phyloP scores from a whole-genome alignment of 345 rosid genomes.

The Abelmoschus esculentus region DNA sequence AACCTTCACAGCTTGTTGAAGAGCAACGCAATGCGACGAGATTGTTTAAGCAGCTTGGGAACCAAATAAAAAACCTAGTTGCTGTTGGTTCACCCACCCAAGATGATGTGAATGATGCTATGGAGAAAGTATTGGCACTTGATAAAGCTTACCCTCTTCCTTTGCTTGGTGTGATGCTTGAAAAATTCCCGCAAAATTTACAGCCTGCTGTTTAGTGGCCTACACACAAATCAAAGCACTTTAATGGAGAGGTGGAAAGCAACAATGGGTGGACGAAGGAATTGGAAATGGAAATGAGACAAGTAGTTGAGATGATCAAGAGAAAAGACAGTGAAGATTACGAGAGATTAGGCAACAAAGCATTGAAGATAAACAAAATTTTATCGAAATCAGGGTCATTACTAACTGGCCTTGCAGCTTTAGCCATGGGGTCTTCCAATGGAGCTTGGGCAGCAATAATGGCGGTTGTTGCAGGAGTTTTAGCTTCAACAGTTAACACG shows the following conservation, averaged over 20 bases:
- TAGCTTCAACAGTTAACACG: conserved; percentile 33
- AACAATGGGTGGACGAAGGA: conserved; percentile 37
- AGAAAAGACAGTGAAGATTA: conserved; percentile 42
- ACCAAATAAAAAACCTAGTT: conserved; percentile 24
- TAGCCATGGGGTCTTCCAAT: conserved; percentile 19
- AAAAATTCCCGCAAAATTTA: conserved; percentile 36
- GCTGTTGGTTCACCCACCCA: conserved; percentile 20
- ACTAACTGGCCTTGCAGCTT: conserved; percentile 33
- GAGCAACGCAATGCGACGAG: conserved; percentile 51
- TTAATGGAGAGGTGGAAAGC: not conserved
- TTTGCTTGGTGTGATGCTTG: conserved; percentile 40
- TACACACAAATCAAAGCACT: not conserved
- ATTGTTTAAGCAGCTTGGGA: conserved; percentile 38
- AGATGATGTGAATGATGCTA: conserved; percentile 30
- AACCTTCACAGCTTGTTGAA: conserved; percentile 56
- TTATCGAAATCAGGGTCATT: conserved; percentile 41
- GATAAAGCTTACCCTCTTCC: conserved; percentile 59
- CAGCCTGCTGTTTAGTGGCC: conserved; percentile 56
- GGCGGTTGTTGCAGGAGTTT: conserved; percentile 32
- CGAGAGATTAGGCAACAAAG: conserved; percentile 26
- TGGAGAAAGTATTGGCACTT: conserved; percentile 39
- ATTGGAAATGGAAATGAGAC: conserved; percentile 37
- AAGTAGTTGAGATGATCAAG: conserved; percentile 23
- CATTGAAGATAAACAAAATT: conserved; percentile 30
- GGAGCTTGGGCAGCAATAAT: conserved; percentile 20